Base-by-base conservation (phyloP, 2,329 filamentous ascomycete genomes). In the Allantophomopsis lycopodina region DNA sequence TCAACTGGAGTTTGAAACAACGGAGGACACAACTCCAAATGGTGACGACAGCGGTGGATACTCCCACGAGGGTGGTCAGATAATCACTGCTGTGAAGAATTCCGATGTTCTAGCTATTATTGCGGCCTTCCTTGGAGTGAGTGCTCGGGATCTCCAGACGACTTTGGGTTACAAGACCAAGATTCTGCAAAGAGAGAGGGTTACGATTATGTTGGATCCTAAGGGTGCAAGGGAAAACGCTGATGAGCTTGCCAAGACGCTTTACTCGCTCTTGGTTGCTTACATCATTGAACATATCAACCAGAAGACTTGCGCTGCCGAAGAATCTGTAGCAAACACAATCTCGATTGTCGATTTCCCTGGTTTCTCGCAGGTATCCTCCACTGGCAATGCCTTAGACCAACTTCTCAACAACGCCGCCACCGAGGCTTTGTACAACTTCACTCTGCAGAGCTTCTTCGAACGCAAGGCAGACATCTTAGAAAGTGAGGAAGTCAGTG, bases 151-250 rank as follows among this genome's bases (percentile, higher is more conserved):
- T 44, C 69, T 98, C 5, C 88, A 98, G 62, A 79, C 74, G 32
- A 94, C 86, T 21, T 68, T 98, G 42, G 86, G 88, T 3, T 94
- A 95, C 68, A 93, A 94, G 64, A 96, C 87, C 15, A 95, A 94
- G 68, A 95, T 91, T 50, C 80, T 98, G 41, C 84, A 93, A 55
- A 83, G 87, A 46, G 91, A 98, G 66, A 81, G 91, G 40, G 91
- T 98, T n/a, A 98, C 91, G 0, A 84, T 98, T 48, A 94, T 98
- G 88, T 73, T 98, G 28, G 91, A 98, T 55, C 85, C 89, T 6
- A 79, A 77, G 42, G 91, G 91, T 32, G 91, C 91, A 35, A 80
- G 87, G 38, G 80, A 77, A 32, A 95, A 95, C 50, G 91, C 91
- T 13, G 88, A 96, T 54, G 91, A 96, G 60, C 73, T 98, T 37